These are phyloP conservation scores for Tolypocladium paradoxum DNA, from an alignment of 2,329 filamentous ascomycete species.

Conservation along the genomic window DNA sequence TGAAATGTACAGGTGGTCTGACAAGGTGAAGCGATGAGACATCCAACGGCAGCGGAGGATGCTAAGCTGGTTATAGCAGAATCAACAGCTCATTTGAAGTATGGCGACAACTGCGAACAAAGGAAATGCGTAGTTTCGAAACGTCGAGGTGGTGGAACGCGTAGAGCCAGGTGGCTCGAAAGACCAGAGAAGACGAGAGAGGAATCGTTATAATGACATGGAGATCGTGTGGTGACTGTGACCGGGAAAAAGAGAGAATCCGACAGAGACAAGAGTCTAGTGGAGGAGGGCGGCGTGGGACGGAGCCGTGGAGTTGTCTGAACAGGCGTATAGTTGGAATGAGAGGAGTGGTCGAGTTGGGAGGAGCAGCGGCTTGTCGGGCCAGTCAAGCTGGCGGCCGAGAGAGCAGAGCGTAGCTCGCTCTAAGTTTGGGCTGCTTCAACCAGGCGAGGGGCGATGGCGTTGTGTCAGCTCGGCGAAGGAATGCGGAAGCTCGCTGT, in stretches of 20 bases:
- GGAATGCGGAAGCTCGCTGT: conserved; percentile 2
- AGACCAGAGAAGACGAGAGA: conserved; percentile 20
- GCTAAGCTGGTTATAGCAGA: conserved; percentile 18
- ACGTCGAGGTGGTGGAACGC: conserved; percentile 18
- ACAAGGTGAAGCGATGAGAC: conserved; percentile 12
- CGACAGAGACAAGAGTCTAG: conserved; percentile 8
- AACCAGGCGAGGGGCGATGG: conserved; percentile 10
- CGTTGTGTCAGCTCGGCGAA: conserved; percentile 11
- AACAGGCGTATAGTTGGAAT: neutral
- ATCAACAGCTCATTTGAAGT: conserved; percentile 32
- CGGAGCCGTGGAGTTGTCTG: conserved; percentile 14
- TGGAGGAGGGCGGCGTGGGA: conserved; percentile 14
- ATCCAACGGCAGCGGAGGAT: conserved; percentile 11
- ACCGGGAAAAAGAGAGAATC: conserved; percentile 16
- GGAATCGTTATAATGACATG: conserved; percentile 35
- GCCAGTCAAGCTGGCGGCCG: conserved; percentile 14
- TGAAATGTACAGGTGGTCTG: conserved; percentile 23
- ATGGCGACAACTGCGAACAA: conserved; percentile 22
- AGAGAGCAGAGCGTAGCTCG: conserved; percentile 19
- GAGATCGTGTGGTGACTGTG: conserved; percentile 18
- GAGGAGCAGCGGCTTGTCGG: conserved; percentile 13
- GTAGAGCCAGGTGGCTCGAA: conserved; percentile 18
- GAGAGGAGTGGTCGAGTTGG: neutral
- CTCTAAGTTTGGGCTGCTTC: conserved; percentile 12
- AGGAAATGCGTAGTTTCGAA: conserved; percentile 23